Base-by-base conservation (phyloP, 2,329 filamentous ascomycete species). In the Leptographium lundbergii region DNA sequence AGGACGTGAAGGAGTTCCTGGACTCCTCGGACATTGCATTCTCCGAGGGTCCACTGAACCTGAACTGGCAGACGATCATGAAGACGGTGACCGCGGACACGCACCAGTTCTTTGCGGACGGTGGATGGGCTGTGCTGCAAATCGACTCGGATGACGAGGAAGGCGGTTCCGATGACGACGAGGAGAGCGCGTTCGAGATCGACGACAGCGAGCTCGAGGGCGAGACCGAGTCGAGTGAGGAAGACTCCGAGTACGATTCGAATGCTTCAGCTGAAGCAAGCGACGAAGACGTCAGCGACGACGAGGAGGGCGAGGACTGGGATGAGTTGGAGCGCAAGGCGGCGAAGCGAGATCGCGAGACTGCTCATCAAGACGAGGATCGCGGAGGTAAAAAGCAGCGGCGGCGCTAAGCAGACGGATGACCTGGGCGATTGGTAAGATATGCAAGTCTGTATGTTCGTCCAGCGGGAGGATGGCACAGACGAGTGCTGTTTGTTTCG, bases 11-110 rank as follows among this genome's bases (percentile, higher is more conserved):
- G 73, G 95, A 99, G 69, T 99, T 94, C 86, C 82, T 99, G 11
- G 92, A 99, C 72, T 91, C 87, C 1, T 91, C 94, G 54, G 92
- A 99, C 69, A 95, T 99, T 68, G 86, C 94, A 22, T 97, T 86
- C 76, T 88, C 85, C 14, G 95, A 99, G 73, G 94, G 94, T 60
- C 94, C 92, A 1, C 84, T 99, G 65, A 99, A 99, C 75, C 80
- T 99, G 60, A 97, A 97, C 79, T 99, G 94, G 94, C 88, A 89
- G 13, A 96, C 91, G 19, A 99, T 99, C 69, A 99, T 99, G 91
- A 99, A 99, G 80, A 99, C 94, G 0, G 91, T 99, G 29, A 92
- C 88, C 24, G 86, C 88, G 42, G 91, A 99, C 69, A 89, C 94
- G 2, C 92, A 99, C 70, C 84, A 87, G 66, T 99, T 99, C 82